These are phyloP conservation scores for Colletotrichum melonis DNA, from an alignment of 2,329 filamentous ascomycete species.

Conservation along the genomic window DNA sequence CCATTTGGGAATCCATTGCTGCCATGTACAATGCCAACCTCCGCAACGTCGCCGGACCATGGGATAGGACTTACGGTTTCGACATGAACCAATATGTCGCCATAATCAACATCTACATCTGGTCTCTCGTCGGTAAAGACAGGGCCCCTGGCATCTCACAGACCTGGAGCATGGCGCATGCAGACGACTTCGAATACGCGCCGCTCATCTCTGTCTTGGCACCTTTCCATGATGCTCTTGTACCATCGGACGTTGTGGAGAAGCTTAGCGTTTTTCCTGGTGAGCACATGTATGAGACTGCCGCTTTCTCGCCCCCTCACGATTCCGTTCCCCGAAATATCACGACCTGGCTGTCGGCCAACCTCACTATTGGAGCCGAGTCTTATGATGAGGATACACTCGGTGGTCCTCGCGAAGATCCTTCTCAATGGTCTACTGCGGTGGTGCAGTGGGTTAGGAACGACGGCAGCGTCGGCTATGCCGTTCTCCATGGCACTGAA, in stretches of 20 bases:
- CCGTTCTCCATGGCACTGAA: constrained; percentile 51
- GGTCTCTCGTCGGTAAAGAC: constrained; percentile 65
- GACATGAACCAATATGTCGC: constrained; percentile 72
- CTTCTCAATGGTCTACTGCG: constrained; percentile 66
- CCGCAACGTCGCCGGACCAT: constrained; percentile 71
- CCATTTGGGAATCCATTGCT: constrained; percentile 63
- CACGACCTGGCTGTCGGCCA: constrained; percentile 65
- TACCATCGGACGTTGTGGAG: constrained; percentile 52
- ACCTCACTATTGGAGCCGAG: constrained; percentile 70
- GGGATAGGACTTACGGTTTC: constrained; percentile 72
- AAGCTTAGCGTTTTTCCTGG: constrained; percentile 59
- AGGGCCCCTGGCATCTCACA: constrained; percentile 46
- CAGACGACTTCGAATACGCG: constrained; percentile 67
- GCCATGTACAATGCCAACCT: constrained; percentile 68
- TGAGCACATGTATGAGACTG: constrained; percentile 62
- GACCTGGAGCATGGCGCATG: constrained; percentile 61
- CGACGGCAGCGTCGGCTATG: constrained; percentile 48
- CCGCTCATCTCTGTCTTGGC: constrained; percentile 67
- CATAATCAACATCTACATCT: constrained; percentile 68
- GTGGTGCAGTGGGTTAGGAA: constrained; percentile 66
- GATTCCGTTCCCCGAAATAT: constrained; percentile 69
- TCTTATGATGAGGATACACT: constrained; percentile 66
- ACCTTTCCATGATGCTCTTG: constrained; percentile 57
- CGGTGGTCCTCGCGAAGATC: constrained; percentile 64
- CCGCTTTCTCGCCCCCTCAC: constrained; percentile 67